Evolutionary conservation across 2,329 filamentous ascomycete genomes (phyloP), one percentile per base, ranked within the genome.

Genomic region (Aspergillus tubingensis): DNA sequence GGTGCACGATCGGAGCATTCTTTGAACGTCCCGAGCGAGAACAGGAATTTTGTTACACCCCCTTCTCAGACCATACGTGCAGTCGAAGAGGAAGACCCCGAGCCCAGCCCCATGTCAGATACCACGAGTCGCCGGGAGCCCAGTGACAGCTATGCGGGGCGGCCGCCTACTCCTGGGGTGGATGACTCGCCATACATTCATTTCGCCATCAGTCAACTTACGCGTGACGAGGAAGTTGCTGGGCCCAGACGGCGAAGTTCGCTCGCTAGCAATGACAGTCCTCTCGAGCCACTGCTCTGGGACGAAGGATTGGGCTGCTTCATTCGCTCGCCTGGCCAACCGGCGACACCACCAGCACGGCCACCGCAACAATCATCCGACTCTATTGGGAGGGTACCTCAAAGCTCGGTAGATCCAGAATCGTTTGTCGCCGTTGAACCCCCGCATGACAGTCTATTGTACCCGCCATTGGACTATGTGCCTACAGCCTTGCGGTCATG

Each of bases 131-230:
- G 69, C n/a, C 69, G 62, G 48, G 62, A 67, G 5, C 66, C 71
- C 5, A 64, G 62, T 19, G 72, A 73, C 43, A 65, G 59, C 44
- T 69, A 74, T 65, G 65, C 68, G 47, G 66, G 74, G 15, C 79
- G 79, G 54, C 78, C 81, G 11, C 80, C 83, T 2, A 94, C 91
- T 0, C 92, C 92, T 0, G 91, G 89, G 8, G 81, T 92, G 41
- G 92, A 96, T 70, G 90, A 96, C 70, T 90, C 88, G 8, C 92
- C 92, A 0, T 96, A 93, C 75, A 91, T 97, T 64, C 90, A 90
- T 65, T 96, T 95, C 74, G 93, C 94, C 43, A 86, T 98, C 64
- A 91, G 96, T 65, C 91, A 94, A 64, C 80, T 98, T 67, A 96
- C 92, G 5, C 83, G 89, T 51, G 86, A 90, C 69, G 88, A 88